Base-by-base conservation (phyloP, 2,329 filamentous ascomycete genomes). In the Proliferodiscus dingleyae region DNA sequence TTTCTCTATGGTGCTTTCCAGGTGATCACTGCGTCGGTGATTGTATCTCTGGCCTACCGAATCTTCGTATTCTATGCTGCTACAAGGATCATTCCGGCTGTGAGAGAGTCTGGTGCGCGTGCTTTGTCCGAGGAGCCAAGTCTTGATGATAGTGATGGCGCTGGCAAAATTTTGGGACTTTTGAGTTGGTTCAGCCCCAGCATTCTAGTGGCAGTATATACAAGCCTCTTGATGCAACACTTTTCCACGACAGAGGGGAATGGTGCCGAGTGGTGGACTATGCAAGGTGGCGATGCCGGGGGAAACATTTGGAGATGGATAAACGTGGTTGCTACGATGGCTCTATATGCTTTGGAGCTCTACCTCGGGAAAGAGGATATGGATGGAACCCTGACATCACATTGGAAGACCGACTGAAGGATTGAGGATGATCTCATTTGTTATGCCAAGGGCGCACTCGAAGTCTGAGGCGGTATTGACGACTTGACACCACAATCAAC, bases 11-110 rank as follows among this genome's bases (percentile, higher is more conserved):
- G 91, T 9, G 93, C 93, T 18, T 87, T 97, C 63, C 89, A 93
- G 67, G 95, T 91, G 33, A 93, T 97, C 56, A 96, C 91, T 0
- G 89, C 93, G 0, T 95, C 89, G 1, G 90, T 97, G 51, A 86
- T 98, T 68, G 95, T 97, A 54, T 96, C 90, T 1, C 80, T 98
- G 34, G 83, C 88, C 23, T 98, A 96, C 67, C 87, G 93, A 41
- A 83, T 95, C 32, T 87, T 95, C 55, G 93, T 97, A 43, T 89
- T 97, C 64, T 97, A 97, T 68, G 89, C 89, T 47, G 90, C 90
- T 18, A 95, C 90, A 4, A 83, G 91, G 46, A 97, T 98, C 64
- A 96, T 98, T 46, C 93, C 93, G 0, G 90, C 90, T 1, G 84
- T 98, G 10, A 83, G 88, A 36, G 89, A 95, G 63, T 85, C 86